Conservation (phyloP, 2,329 filamentous ascomycete species). For the Sordariomycetes sp. region DNA sequence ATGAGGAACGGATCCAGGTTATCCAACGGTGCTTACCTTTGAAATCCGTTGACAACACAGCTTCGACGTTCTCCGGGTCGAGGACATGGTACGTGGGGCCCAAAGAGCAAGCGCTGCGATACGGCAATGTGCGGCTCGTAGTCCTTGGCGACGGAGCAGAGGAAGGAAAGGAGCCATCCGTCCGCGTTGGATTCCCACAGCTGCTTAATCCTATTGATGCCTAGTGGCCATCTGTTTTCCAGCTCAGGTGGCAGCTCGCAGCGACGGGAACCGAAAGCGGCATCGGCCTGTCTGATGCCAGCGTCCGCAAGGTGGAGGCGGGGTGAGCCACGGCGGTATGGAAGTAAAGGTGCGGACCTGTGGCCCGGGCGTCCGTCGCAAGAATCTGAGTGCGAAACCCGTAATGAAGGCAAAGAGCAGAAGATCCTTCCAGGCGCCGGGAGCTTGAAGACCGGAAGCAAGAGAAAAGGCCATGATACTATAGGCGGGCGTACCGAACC, state of each 20-base stretch:
- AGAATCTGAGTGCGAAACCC: too few species aligned
- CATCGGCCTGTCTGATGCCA: neutral
- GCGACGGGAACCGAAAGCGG: neutral
- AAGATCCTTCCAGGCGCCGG: too few species aligned
- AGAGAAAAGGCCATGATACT: too few species aligned
- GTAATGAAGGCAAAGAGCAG: too few species aligned
- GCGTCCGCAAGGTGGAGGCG: too few species aligned
- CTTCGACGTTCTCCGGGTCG: constrained; percentile 34
- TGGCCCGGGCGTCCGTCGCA: too few species aligned
- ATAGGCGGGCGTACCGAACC: too few species aligned
- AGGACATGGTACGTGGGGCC: constrained; percentile 6
- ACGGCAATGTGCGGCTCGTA: neutral
- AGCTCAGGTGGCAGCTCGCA: neutral
- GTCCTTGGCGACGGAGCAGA: neutral
- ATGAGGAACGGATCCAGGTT: too few species aligned
- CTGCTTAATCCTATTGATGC: neutral
- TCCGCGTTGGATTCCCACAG: neutral
- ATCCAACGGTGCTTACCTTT: constrained; percentile 9
- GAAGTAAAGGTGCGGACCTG: too few species aligned
- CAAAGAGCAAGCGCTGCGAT: neutral
- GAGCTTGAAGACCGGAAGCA: too few species aligned
- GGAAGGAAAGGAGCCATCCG: neutral
- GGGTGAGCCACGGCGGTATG: too few species aligned
- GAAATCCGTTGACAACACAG: constrained; percentile 34
- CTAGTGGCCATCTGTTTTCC: neutral